Evolutionary conservation across 2,329 filamentous ascomycete genomes (phyloP).

Genomic region (Nigrospora sphaerica): DNA sequence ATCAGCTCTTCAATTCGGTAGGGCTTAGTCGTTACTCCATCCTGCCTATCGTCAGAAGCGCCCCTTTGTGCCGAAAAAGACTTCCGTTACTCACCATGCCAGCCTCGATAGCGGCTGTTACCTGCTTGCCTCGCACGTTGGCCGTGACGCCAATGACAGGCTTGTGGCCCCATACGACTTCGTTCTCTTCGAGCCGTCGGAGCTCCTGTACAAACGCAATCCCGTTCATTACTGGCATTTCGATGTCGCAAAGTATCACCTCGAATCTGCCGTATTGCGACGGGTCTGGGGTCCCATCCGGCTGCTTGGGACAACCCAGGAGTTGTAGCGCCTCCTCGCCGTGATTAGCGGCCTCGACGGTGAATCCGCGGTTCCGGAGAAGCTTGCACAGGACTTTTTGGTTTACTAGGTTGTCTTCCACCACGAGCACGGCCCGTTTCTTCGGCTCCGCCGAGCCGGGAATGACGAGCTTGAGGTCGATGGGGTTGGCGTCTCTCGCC

Average conservation of each 20-base stretch:
- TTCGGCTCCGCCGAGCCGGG: background rate
- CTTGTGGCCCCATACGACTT: slow-evolving; percentile 11
- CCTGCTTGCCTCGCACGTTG: slow-evolving; percentile 17
- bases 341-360: slow-evolving; percentile 48
- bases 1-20: slow-evolving; percentile 18
- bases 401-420: slow-evolving; percentile 56
- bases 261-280: slow-evolving; percentile 9
- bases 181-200: slow-evolving; percentile 10
- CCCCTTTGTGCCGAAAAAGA: background rate
- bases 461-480: slow-evolving; percentile 3
- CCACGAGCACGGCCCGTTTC: slow-evolving; percentile 34
- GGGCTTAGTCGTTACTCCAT: slow-evolving; percentile 20
- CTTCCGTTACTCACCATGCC: slow-evolving; percentile 14
- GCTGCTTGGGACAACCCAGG: background rate
- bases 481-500: background rate
- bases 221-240: slow-evolving; percentile 20
- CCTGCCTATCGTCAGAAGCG: slow-evolving; percentile 9
- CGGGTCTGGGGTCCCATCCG: background rate
- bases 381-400: slow-evolving; percentile 48
- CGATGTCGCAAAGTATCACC: slow-evolving; percentile 18
- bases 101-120: slow-evolving; percentile 14
- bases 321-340: slow-evolving; percentile 46
- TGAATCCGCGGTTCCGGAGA: slow-evolving; percentile 40
- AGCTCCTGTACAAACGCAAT: slow-evolving; percentile 15
- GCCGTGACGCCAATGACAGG: slow-evolving; percentile 19